phyloP scores from a whole-genome alignment of 2,329 filamentous ascomycete species.

The Paraconiothyrium brasiliense region DNA sequence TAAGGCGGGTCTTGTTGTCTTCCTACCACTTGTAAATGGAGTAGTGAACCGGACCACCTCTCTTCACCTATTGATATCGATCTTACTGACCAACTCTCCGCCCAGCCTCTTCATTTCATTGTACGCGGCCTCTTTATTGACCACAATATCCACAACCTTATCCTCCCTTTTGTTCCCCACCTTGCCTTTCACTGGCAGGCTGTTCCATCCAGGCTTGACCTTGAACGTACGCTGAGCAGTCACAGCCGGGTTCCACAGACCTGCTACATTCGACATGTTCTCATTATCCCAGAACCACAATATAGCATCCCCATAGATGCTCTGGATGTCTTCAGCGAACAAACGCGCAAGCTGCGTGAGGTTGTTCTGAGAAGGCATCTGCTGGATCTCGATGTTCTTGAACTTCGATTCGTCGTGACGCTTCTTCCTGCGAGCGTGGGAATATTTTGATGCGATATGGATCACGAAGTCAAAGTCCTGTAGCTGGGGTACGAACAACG shows the following conservation, averaged over 20 bases:
- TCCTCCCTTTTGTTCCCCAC: constrained; percentile 19
- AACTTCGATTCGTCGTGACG: constrained; percentile 63
- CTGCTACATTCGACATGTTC: constrained; percentile 67
- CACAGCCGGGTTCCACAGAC: constrained; percentile 70
- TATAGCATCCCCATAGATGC: constrained; percentile 72
- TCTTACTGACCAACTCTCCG: constrained; percentile 64
- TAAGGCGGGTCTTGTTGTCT: no score
- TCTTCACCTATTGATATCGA: constrained; percentile 33
- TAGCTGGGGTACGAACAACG: constrained; percentile 77
- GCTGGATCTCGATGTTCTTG: constrained; percentile 79
- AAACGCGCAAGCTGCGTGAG: constrained; percentile 69
- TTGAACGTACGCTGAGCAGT: constrained; percentile 69
- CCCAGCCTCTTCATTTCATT: constrained; percentile 75
- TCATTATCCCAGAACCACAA: constrained; percentile 80
- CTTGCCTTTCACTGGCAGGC: constrained; percentile 59
- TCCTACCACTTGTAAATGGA: not conserved
- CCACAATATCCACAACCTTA: constrained; percentile 61
- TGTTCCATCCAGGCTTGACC: constrained; percentile 74
- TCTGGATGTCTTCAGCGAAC: constrained; percentile 73
- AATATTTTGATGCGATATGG: constrained; percentile 68
- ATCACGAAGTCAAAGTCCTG: constrained; percentile 88
- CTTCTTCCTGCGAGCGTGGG: constrained; percentile 45
- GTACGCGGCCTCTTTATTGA: constrained; percentile 74
- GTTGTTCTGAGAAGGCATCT: constrained; percentile 50
- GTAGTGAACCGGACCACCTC: no score